Conservation (phyloP, 371 early-diverging fungal species). For the Dichotomocladium elegans region DNA sequence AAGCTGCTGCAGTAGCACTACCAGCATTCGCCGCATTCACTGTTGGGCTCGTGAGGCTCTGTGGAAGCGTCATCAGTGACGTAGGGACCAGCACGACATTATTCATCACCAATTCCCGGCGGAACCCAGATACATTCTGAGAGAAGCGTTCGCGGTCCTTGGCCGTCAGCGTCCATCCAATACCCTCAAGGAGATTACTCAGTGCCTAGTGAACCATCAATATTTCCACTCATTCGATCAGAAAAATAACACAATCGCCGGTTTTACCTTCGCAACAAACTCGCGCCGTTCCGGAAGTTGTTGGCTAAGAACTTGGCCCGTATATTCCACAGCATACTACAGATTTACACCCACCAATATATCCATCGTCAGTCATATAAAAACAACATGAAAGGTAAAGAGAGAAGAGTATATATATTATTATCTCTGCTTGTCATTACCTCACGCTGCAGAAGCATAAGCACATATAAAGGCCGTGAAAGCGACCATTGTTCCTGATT, state of each 20-base stretch:
- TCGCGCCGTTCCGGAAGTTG: conserved; percentile 75
- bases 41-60: not conserved
- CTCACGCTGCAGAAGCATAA: conserved; percentile 73
- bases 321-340: conserved; percentile 67
- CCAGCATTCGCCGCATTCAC: not conserved
- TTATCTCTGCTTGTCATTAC: conserved; percentile 17
- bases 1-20: not conserved
- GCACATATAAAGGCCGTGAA: conserved; percentile 74
- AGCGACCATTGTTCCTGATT: conserved; percentile 79
- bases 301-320: conserved; percentile 56
- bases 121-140: conserved; percentile 68
- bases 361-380: too few species aligned
- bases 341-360: too few species aligned
- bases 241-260: too few species aligned
- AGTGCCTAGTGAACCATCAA: too few species aligned
- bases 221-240: too few species aligned
- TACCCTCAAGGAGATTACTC: conserved; percentile 61
- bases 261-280: conserved; percentile 56
- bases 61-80: not conserved
- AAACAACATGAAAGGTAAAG: too few species aligned
- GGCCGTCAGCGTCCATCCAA: conserved; percentile 58
- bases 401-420: not conserved
- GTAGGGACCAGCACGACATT: conserved; percentile 51
- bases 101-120: conserved; percentile 53
- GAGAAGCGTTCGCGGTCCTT: conserved; percentile 81